Base-by-base conservation (phyloP, 2,329 filamentous ascomycete genomes). In the Aspergillus tubingensis region DNA sequence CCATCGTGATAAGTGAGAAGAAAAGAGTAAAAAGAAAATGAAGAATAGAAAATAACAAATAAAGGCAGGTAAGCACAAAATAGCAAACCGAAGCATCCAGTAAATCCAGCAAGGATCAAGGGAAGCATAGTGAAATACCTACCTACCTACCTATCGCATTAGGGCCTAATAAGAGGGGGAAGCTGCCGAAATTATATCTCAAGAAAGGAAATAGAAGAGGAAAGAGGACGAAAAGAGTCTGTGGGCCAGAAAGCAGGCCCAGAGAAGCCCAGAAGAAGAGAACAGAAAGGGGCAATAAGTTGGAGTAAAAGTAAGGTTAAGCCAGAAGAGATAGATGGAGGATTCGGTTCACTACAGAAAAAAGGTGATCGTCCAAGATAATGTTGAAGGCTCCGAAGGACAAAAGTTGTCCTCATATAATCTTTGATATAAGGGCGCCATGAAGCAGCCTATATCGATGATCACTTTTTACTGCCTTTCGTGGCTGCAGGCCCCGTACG, bases 381-480 rank as follows among this genome's bases (percentile, higher is more conserved):
- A 11, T 3, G 13, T 43, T 13, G n/a, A 43, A 43, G 39, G 15
- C 3, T 17, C 17, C 17, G 39, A 19, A 43, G n/a, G 13, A 10
- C 41, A 44, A 44, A 23, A 2, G 32, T 1, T 36, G 32, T 36
- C 11, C 32, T 36, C 32, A 5, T 36, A 36, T 36, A 1, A 13
- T 36, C 27, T 36, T 5, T 11, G 5, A 13, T 5, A 11, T 36
- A 13, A 15, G 5, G 11, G 11, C 11, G 32, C 32, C 32, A 13
- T 13, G 32, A 36, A 36, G 32, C 32, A 36, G 32, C 32, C 32
- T 36, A 13, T 11, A 36, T 8, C 13, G 36, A 25, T 61, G 36
- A 25, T 61, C 39, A 58, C n/a, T 61, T 49, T 44, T 49, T 56
- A 17, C 47, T 30, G 5, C 47, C n/a, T 27, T 50, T 50, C 15